These are phyloP conservation scores for Aspergillus niger DNA, from an alignment of 2,329 filamentous ascomycete species.

Conservation along the genomic window DNA sequence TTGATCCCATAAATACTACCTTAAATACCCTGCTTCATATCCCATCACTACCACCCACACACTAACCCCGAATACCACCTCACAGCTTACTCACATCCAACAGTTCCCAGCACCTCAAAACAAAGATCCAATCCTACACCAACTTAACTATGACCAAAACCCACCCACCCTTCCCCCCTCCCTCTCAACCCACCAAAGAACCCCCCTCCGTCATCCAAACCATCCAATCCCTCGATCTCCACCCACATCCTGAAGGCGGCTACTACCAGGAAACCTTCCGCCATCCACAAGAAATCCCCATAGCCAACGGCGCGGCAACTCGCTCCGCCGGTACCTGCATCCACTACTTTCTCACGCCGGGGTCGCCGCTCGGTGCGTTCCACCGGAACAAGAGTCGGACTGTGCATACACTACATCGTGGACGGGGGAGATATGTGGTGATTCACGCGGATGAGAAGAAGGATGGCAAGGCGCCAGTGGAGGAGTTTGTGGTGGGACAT, in stretches of 20 bases:
- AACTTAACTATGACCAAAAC: not conserved
- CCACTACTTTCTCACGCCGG: constrained; percentile 64
- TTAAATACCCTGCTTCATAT: too few species aligned
- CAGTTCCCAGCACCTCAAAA: not conserved
- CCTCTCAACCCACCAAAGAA: constrained; percentile 28
- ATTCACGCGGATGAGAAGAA: constrained; percentile 55
- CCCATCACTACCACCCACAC: too few species aligned
- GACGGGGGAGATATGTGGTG: constrained; percentile 64
- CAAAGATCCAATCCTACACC: not conserved
- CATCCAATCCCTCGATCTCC: constrained; percentile 52
- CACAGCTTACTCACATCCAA: not conserved
- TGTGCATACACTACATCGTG: constrained; percentile 66
- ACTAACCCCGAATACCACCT: too few species aligned
- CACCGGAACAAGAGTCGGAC: constrained; percentile 65
- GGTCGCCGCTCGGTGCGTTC: constrained; percentile 59
- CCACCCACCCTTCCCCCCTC: constrained; percentile 17
- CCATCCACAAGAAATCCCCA: constrained; percentile 54
- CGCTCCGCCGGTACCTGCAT: constrained; percentile 64
- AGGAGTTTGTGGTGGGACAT: constrained; percentile 65
- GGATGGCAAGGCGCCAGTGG: constrained; percentile 53
- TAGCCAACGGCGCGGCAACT: constrained; percentile 43
- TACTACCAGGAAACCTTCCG: constrained; percentile 66
- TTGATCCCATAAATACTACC: too few species aligned
- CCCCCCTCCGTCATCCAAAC: constrained; percentile 35
- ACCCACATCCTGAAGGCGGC: constrained; percentile 64